A percentile compares a stretch with the other conserved stretches of the same genome.
These are phyloP conservation scores for Aphanomyces cochlioides DNA, from an alignment of 352 stramenopile species.

Conservation along the genomic window DNA sequence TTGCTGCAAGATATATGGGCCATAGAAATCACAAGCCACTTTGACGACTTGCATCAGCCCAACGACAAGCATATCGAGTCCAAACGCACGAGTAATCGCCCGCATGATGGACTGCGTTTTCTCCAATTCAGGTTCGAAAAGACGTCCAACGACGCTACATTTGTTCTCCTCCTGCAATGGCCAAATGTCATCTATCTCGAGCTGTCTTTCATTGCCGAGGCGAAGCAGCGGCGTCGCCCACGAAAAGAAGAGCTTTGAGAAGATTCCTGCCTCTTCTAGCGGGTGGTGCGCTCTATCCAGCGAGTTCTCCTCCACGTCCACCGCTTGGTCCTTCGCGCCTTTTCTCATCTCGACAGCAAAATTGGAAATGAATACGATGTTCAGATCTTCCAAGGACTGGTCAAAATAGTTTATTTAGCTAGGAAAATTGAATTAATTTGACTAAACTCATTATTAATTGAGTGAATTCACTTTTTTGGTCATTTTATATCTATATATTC, in stretches of 20 bases:
- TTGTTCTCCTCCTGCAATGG: constrained; percentile 21
- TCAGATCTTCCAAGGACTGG: too few species aligned
- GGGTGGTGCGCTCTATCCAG: background rate
- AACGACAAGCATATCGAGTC: constrained; percentile 28
- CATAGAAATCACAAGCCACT: constrained; percentile 34
- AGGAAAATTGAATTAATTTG: too few species aligned
- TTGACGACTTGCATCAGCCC: constrained; percentile 32
- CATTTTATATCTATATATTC: too few species aligned
- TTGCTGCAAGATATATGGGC: constrained; percentile 41
- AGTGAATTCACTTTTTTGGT: too few species aligned
- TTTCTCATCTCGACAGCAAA: too few species aligned
- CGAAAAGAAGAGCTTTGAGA: constrained; percentile 1
- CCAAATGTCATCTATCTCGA: constrained; percentile 17
- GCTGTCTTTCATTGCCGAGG: constrained; percentile 14
- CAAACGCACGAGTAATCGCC: constrained; percentile 33
- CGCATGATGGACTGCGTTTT: constrained; percentile 29
- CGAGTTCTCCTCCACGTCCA: too few species aligned
- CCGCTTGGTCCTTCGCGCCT: too few species aligned
- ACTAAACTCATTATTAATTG: too few species aligned
- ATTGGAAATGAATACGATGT: too few species aligned
- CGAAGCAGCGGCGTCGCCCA: constrained; percentile 17
- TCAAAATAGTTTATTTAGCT: too few species aligned
- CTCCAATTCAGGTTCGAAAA: constrained; percentile 16
- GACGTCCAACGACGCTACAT: background rate
- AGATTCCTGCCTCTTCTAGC: background rate